Base-by-base conservation (phyloP, 345 rosid species). In the Eucalyptus curtisii region DNA sequence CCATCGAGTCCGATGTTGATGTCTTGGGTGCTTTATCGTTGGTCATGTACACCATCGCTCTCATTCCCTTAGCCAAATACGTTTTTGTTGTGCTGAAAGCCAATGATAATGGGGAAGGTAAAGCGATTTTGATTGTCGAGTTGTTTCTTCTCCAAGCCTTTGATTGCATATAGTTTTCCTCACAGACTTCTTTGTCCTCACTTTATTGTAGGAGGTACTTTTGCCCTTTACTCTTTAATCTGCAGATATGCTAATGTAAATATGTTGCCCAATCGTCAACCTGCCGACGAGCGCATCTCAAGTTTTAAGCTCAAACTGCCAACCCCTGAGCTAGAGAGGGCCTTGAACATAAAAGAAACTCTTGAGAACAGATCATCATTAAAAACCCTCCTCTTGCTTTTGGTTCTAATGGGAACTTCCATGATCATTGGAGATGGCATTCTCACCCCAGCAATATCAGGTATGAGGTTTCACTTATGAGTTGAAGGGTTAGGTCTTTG, bases 341-440 rank as follows among this genome's bases (percentile, higher is more conserved):
- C 99, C 91, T 86, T 98, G 81, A 85, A 52, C 13, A 95, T 97
- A 88, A 97, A 97, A 91, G 99, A 98, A n/a, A 87, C 93, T 89
- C 91, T 97, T 89, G 99, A 97, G 92, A 94, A 89, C 52, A 95
- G 92, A 92, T 92, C 98, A 42, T 92, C 91, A 89, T 89, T 96
- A 93, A 98, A 96, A 94, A 98, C 95, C 52, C 87, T 93, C 86
- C 93, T 97, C 64, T 90, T 98, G 93, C 91, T 98, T 44, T 92
- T 97, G 92, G 99, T 98, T 84, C 93, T 98, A 68, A 95, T 95
- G 96, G 99, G 99, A 93, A 97, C 99, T 90, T 98, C 99, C 89
- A 96, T 98, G 99, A 91, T 98, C 86, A 95, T 98, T 86, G 99
- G 99, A 59, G 99, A 98, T 93, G 99, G 99, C 68, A 95, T 98